Evolutionary conservation across 2,329 filamentous ascomycete genomes (phyloP).

Genomic region (Trichoderma lentiforme): DNA sequence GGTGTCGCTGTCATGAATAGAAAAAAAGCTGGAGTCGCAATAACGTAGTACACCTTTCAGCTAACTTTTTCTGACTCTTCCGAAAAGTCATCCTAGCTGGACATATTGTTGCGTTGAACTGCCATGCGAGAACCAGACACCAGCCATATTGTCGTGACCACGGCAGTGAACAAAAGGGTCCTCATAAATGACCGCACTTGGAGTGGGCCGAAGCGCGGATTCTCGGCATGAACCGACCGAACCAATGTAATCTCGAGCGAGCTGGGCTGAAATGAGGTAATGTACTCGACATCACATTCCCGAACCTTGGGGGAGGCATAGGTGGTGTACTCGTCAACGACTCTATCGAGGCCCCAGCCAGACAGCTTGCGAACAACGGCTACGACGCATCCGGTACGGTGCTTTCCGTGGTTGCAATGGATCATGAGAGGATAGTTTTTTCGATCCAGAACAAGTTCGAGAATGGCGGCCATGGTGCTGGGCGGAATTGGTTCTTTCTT

Average conservation of each 20-base stretch:
- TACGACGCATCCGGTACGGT: constrained; percentile 87
- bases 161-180: constrained; percentile 41
- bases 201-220: constrained; percentile 22
- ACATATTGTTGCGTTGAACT: constrained; percentile 19
- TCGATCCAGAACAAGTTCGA: constrained; percentile 67
- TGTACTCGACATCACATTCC: constrained; percentile 58
- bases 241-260: constrained; percentile 28
- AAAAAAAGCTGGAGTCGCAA: neutral
- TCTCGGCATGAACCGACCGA: neutral
- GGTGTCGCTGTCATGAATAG: neutral
- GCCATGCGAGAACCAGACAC: constrained; percentile 36
- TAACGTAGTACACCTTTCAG: neutral
- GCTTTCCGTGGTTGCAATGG: constrained; percentile 93
- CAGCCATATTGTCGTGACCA: constrained; percentile 44
- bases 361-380: constrained; percentile 72
- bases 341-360: constrained; percentile 60
- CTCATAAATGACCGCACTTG: constrained; percentile 40
- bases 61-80: neutral
- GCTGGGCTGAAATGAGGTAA: constrained; percentile 47
- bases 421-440: constrained; percentile 77
- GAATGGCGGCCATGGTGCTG: constrained; percentile 65
- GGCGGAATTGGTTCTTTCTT: constrained; percentile 73
- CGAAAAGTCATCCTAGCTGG: constrained; percentile 13
- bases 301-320: constrained; percentile 61
- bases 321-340: constrained; percentile 69